Evolutionary conservation across 2,329 filamentous ascomycete genomes (phyloP), one percentile per base, ranked within the genome.

Genomic region (Diaporthe velutina): DNA sequence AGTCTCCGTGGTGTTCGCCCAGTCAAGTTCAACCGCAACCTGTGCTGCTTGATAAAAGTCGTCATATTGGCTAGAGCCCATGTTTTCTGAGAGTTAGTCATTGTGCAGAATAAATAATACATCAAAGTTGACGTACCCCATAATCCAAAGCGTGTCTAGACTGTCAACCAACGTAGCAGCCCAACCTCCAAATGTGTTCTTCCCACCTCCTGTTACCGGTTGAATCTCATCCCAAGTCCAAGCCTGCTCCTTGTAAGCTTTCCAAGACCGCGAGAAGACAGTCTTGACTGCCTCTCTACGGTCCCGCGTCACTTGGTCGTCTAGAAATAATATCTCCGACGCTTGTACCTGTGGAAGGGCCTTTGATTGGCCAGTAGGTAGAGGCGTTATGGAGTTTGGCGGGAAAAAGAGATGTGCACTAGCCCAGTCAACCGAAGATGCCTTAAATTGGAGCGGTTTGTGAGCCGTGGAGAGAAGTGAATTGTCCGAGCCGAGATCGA

Each of bases 141-240:
- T 91, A 60, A 93, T 92, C 85, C 87, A 89, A 3, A 93, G 85
- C 0, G 90, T 91, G 75, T 92, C 90, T 68, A 93, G 84, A 0
- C 87, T 83, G 78, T 93, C 91, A 33, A 93, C 87, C 67, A 92
- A 80, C 0, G 90, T 91, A 3, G 90, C 90, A 0, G 85, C 90
- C 86, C 89, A 91, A 33, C 87, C 87, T 13, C 88, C 88, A 77
- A 90, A 90, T 0, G 82, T 81, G 73, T 88, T 85, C 74, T 85
- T 87, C 25, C 79, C 83, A n/a, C 79, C 79, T 54, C 87, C 88
- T 25, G 84, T 84, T 3, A 90, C 82, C 15, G 89, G 89, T 35
- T 81, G 79, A 12, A 90, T 79, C 80, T 90, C 89, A 76, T 91
- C 89, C 22, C 84, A 82, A 61, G 86, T 80, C 88, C 88, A 90